Base-by-base conservation (phyloP, 768 basidiomycete genomes). In the Russula sp. region DNA sequence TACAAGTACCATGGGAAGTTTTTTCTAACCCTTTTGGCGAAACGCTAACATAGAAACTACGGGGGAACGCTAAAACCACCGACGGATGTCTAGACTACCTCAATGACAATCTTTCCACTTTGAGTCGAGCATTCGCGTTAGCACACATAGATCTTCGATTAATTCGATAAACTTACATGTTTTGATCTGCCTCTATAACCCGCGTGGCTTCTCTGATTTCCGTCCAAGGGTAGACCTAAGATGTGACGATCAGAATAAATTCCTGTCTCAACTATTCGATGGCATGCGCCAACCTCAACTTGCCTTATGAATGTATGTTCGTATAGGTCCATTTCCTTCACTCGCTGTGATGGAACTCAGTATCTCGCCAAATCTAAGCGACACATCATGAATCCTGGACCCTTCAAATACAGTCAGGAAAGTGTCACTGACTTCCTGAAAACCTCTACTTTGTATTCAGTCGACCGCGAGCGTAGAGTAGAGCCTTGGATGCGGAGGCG, bases 401-500 rank as follows among this genome's bases (percentile, higher is more conserved):
- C n/a, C 13, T 14, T 38, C 49, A 24, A 26, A 36, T 61, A 5
- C 7, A 22, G 7, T 9, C 30, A 60, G 18, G 38, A 57, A 44
- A 5, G 20, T 38, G 5, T 28, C 10, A 70, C 78, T 55, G 66
- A 86, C 88, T 79, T 80, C 49, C 75, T 72, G 61, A 91, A 81
- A 56, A 96, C 79, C 24, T 88, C 81, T 4, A 82, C 79, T 74
- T 97, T 93, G 74, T 96, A 97, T 66, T 81, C 78, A n/a, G 79
- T 70, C 28, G 84, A 81, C 51, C 92, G 84, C 34, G 88, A 84
- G 26, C 94, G 85, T 34, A 97, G 77, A 2, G 93, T 96, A 24
- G 92, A 91, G 24, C 94, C 94, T 74, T 93, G 87, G 57, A 98
- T 87, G 28, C 87, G 85, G 57, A 97, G 83, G 20, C 94, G 86